Conservation (phyloP, 1,284 basidiomycete genomes). For the Naganishia sp. region DNA sequence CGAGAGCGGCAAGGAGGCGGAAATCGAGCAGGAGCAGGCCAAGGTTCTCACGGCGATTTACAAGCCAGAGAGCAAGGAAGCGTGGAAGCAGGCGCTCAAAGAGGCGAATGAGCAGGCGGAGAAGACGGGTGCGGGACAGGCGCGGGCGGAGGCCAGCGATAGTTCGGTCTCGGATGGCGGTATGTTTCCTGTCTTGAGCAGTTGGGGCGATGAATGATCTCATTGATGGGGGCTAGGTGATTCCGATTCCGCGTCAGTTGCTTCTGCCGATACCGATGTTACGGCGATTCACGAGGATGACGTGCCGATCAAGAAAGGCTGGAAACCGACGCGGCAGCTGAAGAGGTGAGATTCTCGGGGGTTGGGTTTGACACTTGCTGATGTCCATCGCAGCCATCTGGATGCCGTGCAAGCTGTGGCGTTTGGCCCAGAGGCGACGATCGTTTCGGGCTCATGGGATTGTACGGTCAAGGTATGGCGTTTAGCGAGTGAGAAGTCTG, state of each 20-base stretch:
- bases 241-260: constrained; percentile 9
- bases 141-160: constrained; percentile 17
- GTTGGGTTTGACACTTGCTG: neutral
- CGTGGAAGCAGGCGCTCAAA: constrained; percentile 70
- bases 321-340: constrained; percentile 79
- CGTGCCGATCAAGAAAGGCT: constrained; percentile 60
- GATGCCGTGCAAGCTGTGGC: constrained; percentile 87
- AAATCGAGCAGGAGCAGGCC: constrained; percentile 57
- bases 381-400: constrained; percentile 67
- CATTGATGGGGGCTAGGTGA: neutral
- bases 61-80: constrained; percentile 74
- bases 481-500: constrained; percentile 43
- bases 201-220: neutral
- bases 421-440: constrained; percentile 71
- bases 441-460: constrained; percentile 92
- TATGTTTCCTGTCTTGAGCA: neutral
- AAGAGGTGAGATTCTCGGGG: constrained; percentile 67
- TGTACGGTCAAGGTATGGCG: constrained; percentile 92
- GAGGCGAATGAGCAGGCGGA: constrained; percentile 52
- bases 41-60: constrained; percentile 77
- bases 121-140: constrained; percentile 37
- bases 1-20: constrained; percentile 30
- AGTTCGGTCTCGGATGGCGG: constrained; percentile 14
- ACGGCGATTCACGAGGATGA: constrained; percentile 27
- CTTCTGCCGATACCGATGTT: constrained; percentile 15